Conservation (phyloP, 345 rosid species). For the Clarkia xantiana region DNA sequence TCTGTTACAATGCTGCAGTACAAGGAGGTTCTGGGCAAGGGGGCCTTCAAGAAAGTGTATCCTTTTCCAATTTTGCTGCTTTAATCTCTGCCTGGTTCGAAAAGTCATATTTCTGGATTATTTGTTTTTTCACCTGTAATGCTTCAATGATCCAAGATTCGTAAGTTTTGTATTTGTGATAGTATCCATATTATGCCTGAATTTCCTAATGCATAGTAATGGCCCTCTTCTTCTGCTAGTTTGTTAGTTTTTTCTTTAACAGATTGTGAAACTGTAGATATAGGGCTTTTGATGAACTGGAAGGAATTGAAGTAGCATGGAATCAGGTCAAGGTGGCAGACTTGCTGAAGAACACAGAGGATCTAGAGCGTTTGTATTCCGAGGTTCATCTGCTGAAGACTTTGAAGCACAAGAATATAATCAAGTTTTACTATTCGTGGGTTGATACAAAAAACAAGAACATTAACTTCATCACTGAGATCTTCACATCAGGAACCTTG, state of each 20-base stretch:
- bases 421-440: conserved; percentile 78
- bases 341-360: conserved; percentile 52
- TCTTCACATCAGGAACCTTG: conserved; percentile 88
- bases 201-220: neutral
- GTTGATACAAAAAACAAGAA: conserved; percentile 60
- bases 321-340: conserved; percentile 71
- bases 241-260: conserved; percentile 32
- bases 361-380: conserved; percentile 71
- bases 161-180: neutral
- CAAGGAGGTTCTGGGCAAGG: conserved; percentile 84
- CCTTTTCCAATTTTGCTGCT: too few relatives aligned
- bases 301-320: conserved; percentile 99
- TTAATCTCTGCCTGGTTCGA: too few relatives aligned
- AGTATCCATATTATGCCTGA: neutral
- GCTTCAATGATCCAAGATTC: neutral
- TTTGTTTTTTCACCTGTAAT: neutral
- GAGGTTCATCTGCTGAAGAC: conserved; percentile 90
- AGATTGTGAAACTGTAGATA: conserved; percentile 39
- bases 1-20: conserved; percentile 33
- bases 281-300: conserved; percentile 78
- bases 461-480: conserved; percentile 87
- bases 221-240: neutral
- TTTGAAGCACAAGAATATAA: conserved; percentile 80
- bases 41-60: conserved; percentile 99
- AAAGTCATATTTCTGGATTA: too few relatives aligned